phyloP scores from a whole-genome alignment of 768 basidiomycete genomes.

The Baorangia bicolor region DNA sequence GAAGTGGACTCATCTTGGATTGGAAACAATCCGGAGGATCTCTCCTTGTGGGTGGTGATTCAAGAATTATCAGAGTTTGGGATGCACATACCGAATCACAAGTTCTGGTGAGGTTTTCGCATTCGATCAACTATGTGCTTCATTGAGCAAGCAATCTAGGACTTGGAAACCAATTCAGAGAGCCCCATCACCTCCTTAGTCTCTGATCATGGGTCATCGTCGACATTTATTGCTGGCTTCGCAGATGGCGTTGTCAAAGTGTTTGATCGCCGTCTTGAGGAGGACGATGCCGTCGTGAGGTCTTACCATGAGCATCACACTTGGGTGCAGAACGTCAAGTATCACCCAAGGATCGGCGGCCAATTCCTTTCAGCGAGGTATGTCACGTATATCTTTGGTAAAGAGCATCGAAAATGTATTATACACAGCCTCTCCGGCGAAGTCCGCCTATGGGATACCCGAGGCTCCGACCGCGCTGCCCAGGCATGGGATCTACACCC shows the following conservation, averaged over 20 bases:
- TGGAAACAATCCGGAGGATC: conserved; percentile 91
- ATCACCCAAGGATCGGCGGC: conserved; percentile 66
- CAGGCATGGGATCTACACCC: conserved; percentile 65
- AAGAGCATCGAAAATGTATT: background rate
- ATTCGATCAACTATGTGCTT: background rate
- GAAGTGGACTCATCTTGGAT: conserved; percentile 82
- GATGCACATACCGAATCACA: conserved; percentile 89
- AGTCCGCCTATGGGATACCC: conserved; percentile 89
- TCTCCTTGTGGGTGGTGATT: conserved; percentile 89
- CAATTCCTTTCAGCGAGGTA: conserved; percentile 89
- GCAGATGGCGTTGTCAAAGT: conserved; percentile 88
- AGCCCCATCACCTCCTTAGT: conserved; percentile 85
- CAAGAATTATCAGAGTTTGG: conserved; percentile 87
- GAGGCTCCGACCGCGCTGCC: conserved; percentile 57
- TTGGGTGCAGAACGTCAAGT: conserved; percentile 90
- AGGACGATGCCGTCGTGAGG: conserved; percentile 79
- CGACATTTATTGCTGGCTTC: conserved; percentile 86
- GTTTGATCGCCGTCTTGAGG: conserved; percentile 87
- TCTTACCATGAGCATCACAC: conserved; percentile 75
- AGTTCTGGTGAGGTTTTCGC: conserved; percentile 52
- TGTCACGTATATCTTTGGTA: conserved; percentile 14
- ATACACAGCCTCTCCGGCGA: conserved; percentile 75
- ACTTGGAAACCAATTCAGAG: conserved; percentile 85
- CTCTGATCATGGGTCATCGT: conserved; percentile 72
- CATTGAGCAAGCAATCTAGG: conserved; percentile 45